Base-by-base conservation (phyloP, 371 early-diverging fungal genomes). In the Capillidium rhysosporum region DNA sequence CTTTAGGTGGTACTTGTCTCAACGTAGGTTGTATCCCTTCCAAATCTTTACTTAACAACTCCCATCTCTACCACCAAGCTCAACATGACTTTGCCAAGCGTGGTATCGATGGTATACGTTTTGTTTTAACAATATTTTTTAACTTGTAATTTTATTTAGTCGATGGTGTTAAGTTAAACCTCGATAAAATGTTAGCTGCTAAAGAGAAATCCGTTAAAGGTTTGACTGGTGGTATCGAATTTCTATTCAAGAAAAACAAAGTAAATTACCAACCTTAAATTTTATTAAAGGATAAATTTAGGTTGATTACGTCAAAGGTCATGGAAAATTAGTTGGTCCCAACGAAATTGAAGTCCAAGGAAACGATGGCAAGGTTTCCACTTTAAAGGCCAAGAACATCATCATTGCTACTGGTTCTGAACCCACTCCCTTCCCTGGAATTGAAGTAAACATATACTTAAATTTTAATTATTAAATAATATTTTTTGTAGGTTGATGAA, bases 11-110 rank as follows among this genome's bases (percentile, higher is more conserved):
- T 56, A 97, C 98, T 40, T 97, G 98, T 71, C 70, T 97, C 61
- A 97, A 97, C 67, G 94, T 96, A 43, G 98, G 98, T 44, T 97
- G 97, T 75, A 97, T 97, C 69, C 98, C 98, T 31, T 95, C 96
- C 57, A 97, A 97, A 73, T 85, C 97, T 56, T 81, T 97, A 66
- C 79, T 97, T 65, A 78, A 97, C 82, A 94, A 95, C 80, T 89
- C 96, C 34, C 96, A 97, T 76, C 74, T 93, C 49, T 92, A 82
- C 67, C 95, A 97, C 66, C 73, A 82, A 67, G 85, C 95, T 47
- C 68, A 85, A 62, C 93, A 97, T 65, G 86, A 84, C 40, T 80
- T 94, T 59, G 80, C 79, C 65, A 74, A 76, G 63, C 87, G 96
- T 62, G 97, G 97, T 61, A 94, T 97, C 56, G 89, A 92, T 59